A percentile compares a stretch with the other conserved stretches of the same genome.
Evolutionary conservation across 257 asterid species (phyloP).

Genomic region (Petunia secreta): DNA sequence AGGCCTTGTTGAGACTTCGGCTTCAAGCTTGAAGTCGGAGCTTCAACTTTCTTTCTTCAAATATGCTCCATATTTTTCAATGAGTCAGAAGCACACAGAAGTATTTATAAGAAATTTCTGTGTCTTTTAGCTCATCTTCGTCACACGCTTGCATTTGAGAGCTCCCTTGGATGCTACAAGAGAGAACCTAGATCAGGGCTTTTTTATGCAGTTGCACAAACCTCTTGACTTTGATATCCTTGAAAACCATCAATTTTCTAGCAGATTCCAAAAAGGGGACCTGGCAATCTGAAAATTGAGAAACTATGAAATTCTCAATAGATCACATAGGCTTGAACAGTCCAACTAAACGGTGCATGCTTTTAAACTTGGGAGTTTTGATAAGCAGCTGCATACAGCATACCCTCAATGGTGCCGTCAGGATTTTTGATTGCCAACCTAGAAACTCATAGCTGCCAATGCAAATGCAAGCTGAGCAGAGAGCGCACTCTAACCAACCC

Average conservation of each 20-base stretch:
- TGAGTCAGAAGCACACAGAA: no score
- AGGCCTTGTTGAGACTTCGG: no score
- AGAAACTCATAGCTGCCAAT: conserved; percentile 12
- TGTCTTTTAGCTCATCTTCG: no score
- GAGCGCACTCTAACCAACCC: not conserved
- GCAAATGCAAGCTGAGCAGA: conserved; percentile 3
- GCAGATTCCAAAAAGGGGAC: not conserved
- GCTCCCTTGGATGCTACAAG: not conserved
- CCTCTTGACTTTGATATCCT: not conserved
- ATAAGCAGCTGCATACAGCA: not conserved
- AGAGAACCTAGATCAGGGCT: not conserved
- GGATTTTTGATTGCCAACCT: not conserved
- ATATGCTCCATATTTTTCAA: no score
- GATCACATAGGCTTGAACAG: not conserved
- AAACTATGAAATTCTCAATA: not conserved
- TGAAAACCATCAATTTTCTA: not conserved
- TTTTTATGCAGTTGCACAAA: not conserved
- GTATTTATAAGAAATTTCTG: no score
- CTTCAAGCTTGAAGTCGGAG: no score
- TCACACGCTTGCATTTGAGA: no score
- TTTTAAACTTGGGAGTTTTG: not conserved
- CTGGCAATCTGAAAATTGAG: conserved; percentile 10
- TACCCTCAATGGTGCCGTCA: not conserved
- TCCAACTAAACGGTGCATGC: not conserved
- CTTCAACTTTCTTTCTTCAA: no score